Base-by-base conservation (phyloP, 2,329 filamentous ascomycete genomes). In the Aureobasidium sp. region DNA sequence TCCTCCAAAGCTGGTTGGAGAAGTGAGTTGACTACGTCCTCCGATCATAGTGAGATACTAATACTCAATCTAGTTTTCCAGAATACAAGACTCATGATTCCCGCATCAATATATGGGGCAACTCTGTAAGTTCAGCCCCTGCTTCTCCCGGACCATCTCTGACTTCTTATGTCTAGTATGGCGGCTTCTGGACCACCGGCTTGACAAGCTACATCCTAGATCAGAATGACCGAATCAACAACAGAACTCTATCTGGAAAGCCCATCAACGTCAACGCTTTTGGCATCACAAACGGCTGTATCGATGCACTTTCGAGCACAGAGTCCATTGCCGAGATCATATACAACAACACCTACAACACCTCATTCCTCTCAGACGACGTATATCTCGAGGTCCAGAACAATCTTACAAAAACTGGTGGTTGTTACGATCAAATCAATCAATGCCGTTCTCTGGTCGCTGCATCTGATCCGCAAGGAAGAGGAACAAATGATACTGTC, bases 101-200 rank as follows among this genome's bases (percentile, higher is more conserved):
- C 20, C 36, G 53, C 8, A 36, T 55, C 15, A 55, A 55, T 2
- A 27, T 55, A 5, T 55, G 53, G 53, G 53, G 53, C 16, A 55
- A 55, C 15, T 55, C 53, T 20, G 53, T 55, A 29, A 3, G 53
- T n/a, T n/a, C 1, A 4, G 15, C 1, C 9, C 4, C 36, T 27
- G 8, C 16, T 29, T 1, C 20, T 7, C 10, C 13, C 18, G 3
- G 18, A 10, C 29, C 69, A 67, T 23, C 59, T 56, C 18, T 69
- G 68, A 7, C 23, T 45, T 20, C 65, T 71, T 89, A 1, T n/a
- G 20, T 69, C 3, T 63, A 55, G 8, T 76, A 75, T 45, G 72
- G 70, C 18, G 91, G 91, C 15, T 86, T 88, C 66, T 93, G 91
- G 71, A 90, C 88, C 0, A 89, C 90, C 2, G 80, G 85, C 5